Base-by-base conservation (phyloP, 345 rosid genomes). In the Pistacia integerrima region DNA sequence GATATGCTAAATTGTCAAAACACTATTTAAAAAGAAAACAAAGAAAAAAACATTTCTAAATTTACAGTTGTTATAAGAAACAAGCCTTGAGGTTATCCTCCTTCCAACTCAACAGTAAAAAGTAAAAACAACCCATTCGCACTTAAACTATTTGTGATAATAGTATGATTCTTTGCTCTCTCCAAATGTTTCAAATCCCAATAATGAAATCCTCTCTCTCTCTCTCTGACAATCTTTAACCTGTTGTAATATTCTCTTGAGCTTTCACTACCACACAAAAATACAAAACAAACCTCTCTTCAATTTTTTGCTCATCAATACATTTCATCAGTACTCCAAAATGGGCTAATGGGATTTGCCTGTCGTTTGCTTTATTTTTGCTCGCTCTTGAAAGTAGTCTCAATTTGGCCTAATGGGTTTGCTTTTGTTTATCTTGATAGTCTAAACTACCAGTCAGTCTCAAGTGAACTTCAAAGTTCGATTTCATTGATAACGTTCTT, bases 161-260 rank as follows among this genome's bases (percentile, higher is more conserved):
- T 41, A 41, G 46, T 41, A 41, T 8, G 46, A 41, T 41, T 41
- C 46, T 41, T 41, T 41, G 5, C 44, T 8, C 9, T 6, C 41
- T 4, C 41, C 46, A 75, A 69, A 80, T 78, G 67, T 80, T 86
- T 77, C 81, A 84, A 74, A 82, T 80, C 77, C 87, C 86, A 78
- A 82, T 70, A 76, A 70, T 82, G 54, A 62, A 57, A 30, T 69
- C 25, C 25, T 25, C 61, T 48, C 17, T n/a, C 11, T 58, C 22
- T 62, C 16, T 56, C 70, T 72, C 80, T 62, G 77, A 66, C 8
- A 6, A 18, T 64, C 52, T 69, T 75, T 36, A 17, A 49, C 54
- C 56, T 64, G 35, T 35, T 14, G 20, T 36, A 17, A 10, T 44
- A 13, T 46, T 74, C 35, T 1, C 33, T 56, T 51, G 49, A 60